Base-by-base conservation (phyloP, 2,329 filamentous ascomycete species). In the Exophiala oligosperma region DNA sequence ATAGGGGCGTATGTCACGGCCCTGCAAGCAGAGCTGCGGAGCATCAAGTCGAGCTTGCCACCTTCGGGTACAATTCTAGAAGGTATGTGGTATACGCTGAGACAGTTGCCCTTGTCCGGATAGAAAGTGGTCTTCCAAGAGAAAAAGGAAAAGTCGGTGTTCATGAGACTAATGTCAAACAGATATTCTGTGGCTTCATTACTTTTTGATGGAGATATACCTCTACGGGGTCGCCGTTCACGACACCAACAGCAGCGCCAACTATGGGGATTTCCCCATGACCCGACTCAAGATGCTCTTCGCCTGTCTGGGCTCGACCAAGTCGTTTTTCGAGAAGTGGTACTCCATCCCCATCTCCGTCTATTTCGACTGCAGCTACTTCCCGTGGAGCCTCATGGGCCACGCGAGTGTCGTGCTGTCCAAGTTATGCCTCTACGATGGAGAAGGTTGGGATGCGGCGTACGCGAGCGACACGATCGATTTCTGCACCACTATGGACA, bases 241-340 rank as follows among this genome's bases (percentile, higher is more conserved):
- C 21, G 61, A 66, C 3, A 72, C 78, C 2, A 75, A 77, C 0
- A 70, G 81, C 1, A 74, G 75, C 0, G 67, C 73, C 0, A 67
- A 74, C 2, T 72, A 73, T 1, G 73, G 74, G 4, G 55, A 61
- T 29, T 61, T 65, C 3, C 70, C 71, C 1, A 69, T 76, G 0
- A 77, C 78, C 0, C 74, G 77, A 0, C 71, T 84, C 1, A 79
- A 84, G 56, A 71, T 77, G 2, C 76, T 85, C 8, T 81, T 79
- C 61, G 76, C 76, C 24, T 79, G 79, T 3, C 76, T 78, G 46
- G 70, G 73, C 14, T 77, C 81, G 1, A 66, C 83, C 0, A 77
- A 74, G 38, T 67, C 69, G 0, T 84, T 79, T 71, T 83, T 84
- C 49, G 75, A 81, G 1, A 71, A 71, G 38, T 81, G 80, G 74